These are phyloP conservation scores for Starmera caribaea DNA, from an alignment of 805 yeast genomes.

Conservation along the genomic window DNA sequence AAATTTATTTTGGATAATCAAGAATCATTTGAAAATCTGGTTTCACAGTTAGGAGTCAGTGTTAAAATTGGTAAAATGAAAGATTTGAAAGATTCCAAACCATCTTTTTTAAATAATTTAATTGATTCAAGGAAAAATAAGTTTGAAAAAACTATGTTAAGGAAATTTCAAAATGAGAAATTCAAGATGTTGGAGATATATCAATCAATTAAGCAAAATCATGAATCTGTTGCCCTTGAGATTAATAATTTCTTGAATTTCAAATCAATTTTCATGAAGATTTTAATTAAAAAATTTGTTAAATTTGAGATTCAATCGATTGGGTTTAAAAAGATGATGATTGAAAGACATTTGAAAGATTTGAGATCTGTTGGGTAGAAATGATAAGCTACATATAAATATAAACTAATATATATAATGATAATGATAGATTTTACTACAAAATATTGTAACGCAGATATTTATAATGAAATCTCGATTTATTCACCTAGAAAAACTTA, in stretches of 20 bases:
- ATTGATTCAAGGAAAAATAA: slow-evolving; percentile 46
- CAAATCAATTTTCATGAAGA: slow-evolving; percentile 31
- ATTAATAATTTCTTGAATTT: slow-evolving; percentile 48
- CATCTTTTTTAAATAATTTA: slow-evolving; percentile 23
- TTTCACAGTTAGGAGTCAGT: slow-evolving; percentile 9
- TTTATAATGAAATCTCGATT: background rate
- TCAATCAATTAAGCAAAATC: slow-evolving; percentile 37
- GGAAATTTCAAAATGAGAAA: slow-evolving; percentile 31
- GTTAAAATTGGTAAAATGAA: slow-evolving; percentile 1
- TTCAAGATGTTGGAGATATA: slow-evolving; percentile 33
- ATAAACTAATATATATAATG: background rate
- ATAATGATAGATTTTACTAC: no score
- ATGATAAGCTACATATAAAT: no score
- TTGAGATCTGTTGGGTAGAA: slow-evolving; percentile 4
- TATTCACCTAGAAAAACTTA: no score
- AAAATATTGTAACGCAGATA: no score
- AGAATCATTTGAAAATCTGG: slow-evolving; percentile 13
- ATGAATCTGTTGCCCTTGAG: slow-evolving; percentile 56
- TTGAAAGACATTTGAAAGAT: slow-evolving; percentile 15
- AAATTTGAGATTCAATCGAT: slow-evolving; percentile 19
- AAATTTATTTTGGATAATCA: slow-evolving; percentile 18
- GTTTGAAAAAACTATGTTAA: slow-evolving; percentile 27
- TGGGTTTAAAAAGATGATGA: slow-evolving; percentile 12
- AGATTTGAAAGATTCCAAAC: slow-evolving; percentile 11
- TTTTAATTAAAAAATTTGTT: slow-evolving; percentile 27